A percentile compares a stretch with the other conserved stretches of the same genome.
These are phyloP conservation scores for Raphidocelis subcapitata DNA, from an alignment of 139 green algal species.

Conservation along the genomic window DNA sequence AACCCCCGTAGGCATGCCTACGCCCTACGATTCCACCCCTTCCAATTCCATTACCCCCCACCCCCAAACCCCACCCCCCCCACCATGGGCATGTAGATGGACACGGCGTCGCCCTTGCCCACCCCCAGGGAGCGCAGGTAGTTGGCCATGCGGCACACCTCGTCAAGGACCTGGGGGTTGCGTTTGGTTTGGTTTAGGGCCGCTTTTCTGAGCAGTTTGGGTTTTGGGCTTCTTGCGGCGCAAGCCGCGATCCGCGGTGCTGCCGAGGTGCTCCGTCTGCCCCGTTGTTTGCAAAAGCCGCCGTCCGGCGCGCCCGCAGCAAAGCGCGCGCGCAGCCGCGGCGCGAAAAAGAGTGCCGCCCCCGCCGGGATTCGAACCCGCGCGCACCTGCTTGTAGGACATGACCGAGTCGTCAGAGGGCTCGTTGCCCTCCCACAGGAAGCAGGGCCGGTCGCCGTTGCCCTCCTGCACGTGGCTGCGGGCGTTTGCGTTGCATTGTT, in stretches of 20 bases:
- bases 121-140: constrained; percentile 83
- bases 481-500: too few species aligned
- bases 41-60: too few species aligned
- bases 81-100: constrained; percentile 98
- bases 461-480: constrained; percentile 43
- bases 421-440: constrained; percentile 85
- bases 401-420: constrained; percentile 34
- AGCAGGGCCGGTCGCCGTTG: constrained; percentile 49
- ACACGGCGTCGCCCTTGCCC: constrained; percentile 84
- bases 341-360: constrained; percentile 36
- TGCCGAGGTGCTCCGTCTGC: too few species aligned
- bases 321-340: constrained; percentile 51
- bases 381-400: constrained; percentile 71
- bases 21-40: too few species aligned
- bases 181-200: neutral
- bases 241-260: too few species aligned
- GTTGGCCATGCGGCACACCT: constrained; percentile 82
- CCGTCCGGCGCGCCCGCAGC: constrained; percentile 14
- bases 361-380: constrained; percentile 44
- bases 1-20: too few species aligned
- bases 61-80: too few species aligned
- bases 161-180: constrained; percentile 43
- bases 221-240: too few species aligned
- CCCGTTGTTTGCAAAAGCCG: too few species aligned
- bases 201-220: neutral